A percentile compares a stretch with the other conserved stretches of the same genome.
phyloP scores from a whole-genome alignment of 305 asterid species.

The Fraxinus paxiana region DNA sequence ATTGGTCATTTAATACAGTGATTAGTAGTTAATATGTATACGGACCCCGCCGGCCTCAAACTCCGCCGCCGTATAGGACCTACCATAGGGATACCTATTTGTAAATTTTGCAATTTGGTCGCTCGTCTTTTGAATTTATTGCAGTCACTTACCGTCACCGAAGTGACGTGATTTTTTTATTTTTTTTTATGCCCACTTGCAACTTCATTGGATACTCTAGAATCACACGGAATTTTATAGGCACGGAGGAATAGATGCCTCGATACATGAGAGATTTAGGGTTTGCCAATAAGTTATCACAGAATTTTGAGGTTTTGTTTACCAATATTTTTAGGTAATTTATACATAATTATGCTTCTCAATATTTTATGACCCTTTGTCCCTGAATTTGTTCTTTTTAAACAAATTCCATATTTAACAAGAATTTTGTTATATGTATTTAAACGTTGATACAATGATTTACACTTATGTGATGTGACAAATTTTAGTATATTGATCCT shows the following conservation, averaged over 20 bases:
- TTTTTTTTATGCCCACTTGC: not conserved
- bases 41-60: slow-evolving; percentile 57
- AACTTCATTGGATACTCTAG: slow-evolving; percentile 18
- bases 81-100: slow-evolving; percentile 25
- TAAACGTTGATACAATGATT: no score
- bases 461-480: no score
- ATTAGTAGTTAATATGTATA: slow-evolving; percentile 26
- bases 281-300: not conserved
- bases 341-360: no score
- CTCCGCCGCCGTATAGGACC: slow-evolving; percentile 20
- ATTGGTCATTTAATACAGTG: slow-evolving; percentile 15
- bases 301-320: not conserved
- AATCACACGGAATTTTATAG: slow-evolving; percentile 16
- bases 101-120: not conserved
- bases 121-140: not conserved
- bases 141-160: slow-evolving; percentile 18
- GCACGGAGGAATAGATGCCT: not conserved
- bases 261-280: slow-evolving; percentile 10
- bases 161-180: slow-evolving; percentile 16
- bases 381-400: no score
- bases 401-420: no score
- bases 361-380: no score
- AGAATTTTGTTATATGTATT: no score
- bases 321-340: no score
- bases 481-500: no score